A percentile compares a stretch with the other conserved stretches of the same genome.
Evolutionary conservation across 1,284 basidiomycete genomes (phyloP).

Genomic region (Marasmius sp.): DNA sequence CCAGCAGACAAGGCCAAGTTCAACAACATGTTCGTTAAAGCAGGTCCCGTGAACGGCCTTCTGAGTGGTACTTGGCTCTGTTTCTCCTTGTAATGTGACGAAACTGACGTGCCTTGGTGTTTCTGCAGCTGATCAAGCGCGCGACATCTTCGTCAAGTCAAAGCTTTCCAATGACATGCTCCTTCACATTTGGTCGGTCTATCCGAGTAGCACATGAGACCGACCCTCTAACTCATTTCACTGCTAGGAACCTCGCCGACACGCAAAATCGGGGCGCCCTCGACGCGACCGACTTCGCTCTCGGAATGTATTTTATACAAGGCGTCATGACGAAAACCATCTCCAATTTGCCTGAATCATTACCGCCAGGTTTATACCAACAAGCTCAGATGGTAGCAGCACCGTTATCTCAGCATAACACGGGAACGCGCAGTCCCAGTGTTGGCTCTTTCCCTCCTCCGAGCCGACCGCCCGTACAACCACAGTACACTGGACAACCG

Average conservation of each 20-base stretch:
- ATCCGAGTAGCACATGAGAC: neutral
- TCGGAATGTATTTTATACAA: slow-evolving; percentile 97
- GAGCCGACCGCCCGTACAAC: slow-evolving; percentile 40
- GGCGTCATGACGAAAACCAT: slow-evolving; percentile 84
- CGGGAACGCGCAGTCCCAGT: slow-evolving; percentile 56
- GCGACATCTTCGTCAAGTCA: slow-evolving; percentile 92
- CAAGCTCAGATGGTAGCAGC: slow-evolving; percentile 55
- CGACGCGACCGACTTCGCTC: slow-evolving; percentile 90
- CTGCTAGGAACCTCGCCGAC: slow-evolving; percentile 85
- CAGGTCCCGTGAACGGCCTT: slow-evolving; percentile 75
- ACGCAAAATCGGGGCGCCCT: slow-evolving; percentile 90
- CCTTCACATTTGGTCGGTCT: slow-evolving; percentile 84
- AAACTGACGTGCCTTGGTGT: slow-evolving; percentile 7
- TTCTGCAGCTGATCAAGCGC: slow-evolving; percentile 79
- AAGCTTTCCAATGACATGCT: slow-evolving; percentile 89
- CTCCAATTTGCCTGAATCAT: slow-evolving; percentile 69
- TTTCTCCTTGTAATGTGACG: neutral
- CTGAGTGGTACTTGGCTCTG: slow-evolving; percentile 57
- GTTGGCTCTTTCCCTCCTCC: slow-evolving; percentile 35
- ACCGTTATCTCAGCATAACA: slow-evolving; percentile 56
- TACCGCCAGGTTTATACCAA: slow-evolving; percentile 93
- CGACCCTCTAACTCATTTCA: slow-evolving; percentile 9
- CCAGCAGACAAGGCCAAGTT: slow-evolving; percentile 85
- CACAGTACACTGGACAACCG: slow-evolving; percentile 65
- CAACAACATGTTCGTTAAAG: slow-evolving; percentile 72